A percentile compares a stretch with the other conserved stretches of the same genome.
Conservation (phyloP, 2,329 filamentous ascomycete genomes). For the Ambrosiella cleistominuta region DNA sequence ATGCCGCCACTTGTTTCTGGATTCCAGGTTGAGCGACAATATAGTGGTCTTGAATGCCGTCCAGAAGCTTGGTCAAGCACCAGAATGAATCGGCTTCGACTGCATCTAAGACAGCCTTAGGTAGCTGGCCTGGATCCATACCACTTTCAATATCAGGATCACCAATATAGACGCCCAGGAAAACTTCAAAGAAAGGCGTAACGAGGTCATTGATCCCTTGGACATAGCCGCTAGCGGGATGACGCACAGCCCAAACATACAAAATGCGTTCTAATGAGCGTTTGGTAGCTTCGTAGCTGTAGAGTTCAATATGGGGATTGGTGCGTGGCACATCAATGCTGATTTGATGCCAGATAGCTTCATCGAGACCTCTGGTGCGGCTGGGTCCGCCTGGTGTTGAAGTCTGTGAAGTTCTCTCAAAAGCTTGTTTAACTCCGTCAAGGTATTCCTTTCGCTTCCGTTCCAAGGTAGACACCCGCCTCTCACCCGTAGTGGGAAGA, state of each 20-base stretch:
- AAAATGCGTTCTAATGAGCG: slow-evolving; percentile 83
- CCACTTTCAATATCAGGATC: slow-evolving; percentile 79
- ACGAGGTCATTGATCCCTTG: slow-evolving; percentile 98
- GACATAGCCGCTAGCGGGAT: slow-evolving; percentile 93
- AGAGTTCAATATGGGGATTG: slow-evolving; percentile 87
- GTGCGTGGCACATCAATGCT: slow-evolving; percentile 95
- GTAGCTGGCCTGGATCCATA: slow-evolving; percentile 92
- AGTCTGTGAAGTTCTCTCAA: slow-evolving; percentile 38
- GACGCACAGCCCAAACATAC: slow-evolving; percentile 93
- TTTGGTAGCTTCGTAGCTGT: slow-evolving; percentile 91
- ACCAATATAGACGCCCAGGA: slow-evolving; percentile 86
- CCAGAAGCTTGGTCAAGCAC: slow-evolving; percentile 94
- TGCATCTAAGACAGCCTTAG: slow-evolving; percentile 77
- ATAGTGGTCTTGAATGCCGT: slow-evolving; percentile 98
- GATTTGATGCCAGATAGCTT: slow-evolving; percentile 98
- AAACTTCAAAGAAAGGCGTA: slow-evolving; percentile 96
- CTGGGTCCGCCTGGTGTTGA: slow-evolving; percentile 12
- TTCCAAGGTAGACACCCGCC: slow-evolving; percentile 75
- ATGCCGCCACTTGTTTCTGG: slow-evolving; percentile 73
- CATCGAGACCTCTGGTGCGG: slow-evolving; percentile 57
- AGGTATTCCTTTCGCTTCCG: slow-evolving; percentile 92
- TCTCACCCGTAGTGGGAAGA: slow-evolving; percentile 87
- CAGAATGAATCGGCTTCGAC: slow-evolving; percentile 97
- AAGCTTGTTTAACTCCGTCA: slow-evolving; percentile 65
- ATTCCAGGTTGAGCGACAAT: slow-evolving; percentile 96